Evolutionary conservation across 306 rosid genomes (phyloP).

Genomic region (Quillaja saponaria): DNA sequence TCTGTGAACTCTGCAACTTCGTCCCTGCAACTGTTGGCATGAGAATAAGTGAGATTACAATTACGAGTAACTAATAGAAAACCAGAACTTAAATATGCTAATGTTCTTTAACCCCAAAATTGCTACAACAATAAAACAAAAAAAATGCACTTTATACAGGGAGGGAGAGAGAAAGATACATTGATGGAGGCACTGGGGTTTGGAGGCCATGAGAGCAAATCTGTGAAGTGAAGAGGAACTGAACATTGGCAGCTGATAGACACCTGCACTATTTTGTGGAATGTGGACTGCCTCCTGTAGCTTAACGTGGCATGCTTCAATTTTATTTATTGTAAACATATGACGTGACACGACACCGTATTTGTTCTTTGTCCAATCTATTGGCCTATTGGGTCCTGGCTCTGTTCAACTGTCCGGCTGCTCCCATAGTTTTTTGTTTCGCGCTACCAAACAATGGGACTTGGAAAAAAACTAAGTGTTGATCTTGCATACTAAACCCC

Average conservation of each 20-base stretch:
- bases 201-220: conserved; percentile 52
- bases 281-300: not conserved
- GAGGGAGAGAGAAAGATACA: conserved; percentile 28
- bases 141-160: no score
- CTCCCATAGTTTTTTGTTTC: no score
- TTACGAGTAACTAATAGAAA: not conserved
- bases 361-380: no score
- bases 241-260: conserved; percentile 36
- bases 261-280: not conserved
- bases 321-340: no score
- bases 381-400: no score
- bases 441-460: no score
- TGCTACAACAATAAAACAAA: not conserved
- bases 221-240: conserved; percentile 33
- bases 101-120: not conserved
- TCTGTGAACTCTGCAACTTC: conserved; percentile 39
- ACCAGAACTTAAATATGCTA: conserved; percentile 10
- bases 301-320: not conserved
- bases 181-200: conserved; percentile 54
- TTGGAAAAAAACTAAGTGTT: no score
- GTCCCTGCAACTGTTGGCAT: conserved; percentile 46
- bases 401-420: no score
- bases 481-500: no score
- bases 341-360: no score
- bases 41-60: not conserved